Evolutionary conservation across 78 protist genomes (phyloP).

Genomic region (Corallochytrium limacisporum): DNA sequence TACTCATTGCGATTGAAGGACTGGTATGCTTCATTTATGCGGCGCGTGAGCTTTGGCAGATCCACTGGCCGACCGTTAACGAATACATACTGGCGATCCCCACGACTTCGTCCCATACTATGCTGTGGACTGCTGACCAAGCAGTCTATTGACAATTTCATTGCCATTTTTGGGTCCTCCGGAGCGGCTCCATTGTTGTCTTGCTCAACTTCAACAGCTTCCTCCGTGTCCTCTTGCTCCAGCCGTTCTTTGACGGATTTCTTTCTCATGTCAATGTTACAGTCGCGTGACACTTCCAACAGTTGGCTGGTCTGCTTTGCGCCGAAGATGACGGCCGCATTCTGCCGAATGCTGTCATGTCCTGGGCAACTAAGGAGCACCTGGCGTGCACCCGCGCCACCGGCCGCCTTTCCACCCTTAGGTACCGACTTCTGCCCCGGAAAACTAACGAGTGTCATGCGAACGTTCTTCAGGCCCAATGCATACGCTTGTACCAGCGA

Average conservation of each 20-base stretch:
- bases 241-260: neutral
- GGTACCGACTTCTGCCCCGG: too few relatives aligned
- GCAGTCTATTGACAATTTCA: neutral
- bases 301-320: neutral
- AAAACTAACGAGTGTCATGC: too few relatives aligned
- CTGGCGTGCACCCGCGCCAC: too few relatives aligned
- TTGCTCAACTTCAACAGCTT: neutral
- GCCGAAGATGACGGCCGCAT: too few relatives aligned
- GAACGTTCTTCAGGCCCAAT: too few relatives aligned
- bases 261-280: too few relatives aligned
- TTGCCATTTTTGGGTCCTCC: neutral
- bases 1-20: neutral
- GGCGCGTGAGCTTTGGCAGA: conserved; percentile 22
- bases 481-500: conserved; percentile 46
- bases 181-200: neutral
- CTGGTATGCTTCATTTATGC: conserved; percentile 36
- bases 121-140: neutral
- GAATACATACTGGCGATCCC: conserved; percentile 51
- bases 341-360: too few relatives aligned
- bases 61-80: conserved; percentile 77
- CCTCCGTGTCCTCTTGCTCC: too few relatives aligned
- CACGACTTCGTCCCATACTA: conserved; percentile 6
- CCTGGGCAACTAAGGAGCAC: too few relatives aligned
- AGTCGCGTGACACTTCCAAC: neutral
- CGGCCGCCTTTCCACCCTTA: too few relatives aligned